phyloP scores from a whole-genome alignment of 2,329 filamentous ascomycete species.

The Dactylellina sp. region DNA sequence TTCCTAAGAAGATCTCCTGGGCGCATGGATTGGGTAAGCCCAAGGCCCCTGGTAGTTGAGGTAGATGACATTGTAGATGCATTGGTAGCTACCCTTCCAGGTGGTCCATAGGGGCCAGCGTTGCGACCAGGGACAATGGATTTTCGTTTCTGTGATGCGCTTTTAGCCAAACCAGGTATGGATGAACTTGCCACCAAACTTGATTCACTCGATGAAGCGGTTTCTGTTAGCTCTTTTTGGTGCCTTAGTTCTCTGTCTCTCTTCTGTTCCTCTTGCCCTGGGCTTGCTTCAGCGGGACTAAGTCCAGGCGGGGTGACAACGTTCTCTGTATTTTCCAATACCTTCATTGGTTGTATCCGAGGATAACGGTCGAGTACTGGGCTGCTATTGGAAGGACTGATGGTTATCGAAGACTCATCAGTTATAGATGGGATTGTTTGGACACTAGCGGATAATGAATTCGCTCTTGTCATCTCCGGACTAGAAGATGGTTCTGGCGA shows the following conservation, averaged over 20 bases:
- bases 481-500: constrained; percentile 53
- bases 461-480: constrained; percentile 53
- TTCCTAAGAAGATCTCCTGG: constrained; percentile 51
- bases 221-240: constrained; percentile 20
- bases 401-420: constrained; percentile 36
- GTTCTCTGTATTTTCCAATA: constrained; percentile 25
- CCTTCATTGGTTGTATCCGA: constrained; percentile 9
- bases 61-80: constrained; percentile 50
- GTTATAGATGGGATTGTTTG: constrained; percentile 51
- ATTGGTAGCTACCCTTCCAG: constrained; percentile 19
- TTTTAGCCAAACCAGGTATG: constrained; percentile 36
- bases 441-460: constrained; percentile 52
- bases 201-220: constrained; percentile 15
- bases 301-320: not conserved
- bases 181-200: constrained; percentile 14
- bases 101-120: constrained; percentile 25
- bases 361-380: constrained; percentile 36
- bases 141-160: constrained; percentile 31
- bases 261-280: constrained; percentile 19
- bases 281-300: constrained; percentile 20
- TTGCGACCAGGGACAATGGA: constrained; percentile 29
- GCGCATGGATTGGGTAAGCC: constrained; percentile 54
- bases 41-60: constrained; percentile 37
- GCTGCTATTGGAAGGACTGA: constrained; percentile 48
- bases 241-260: constrained; percentile 20